Conservation (phyloP, 2,329 filamentous ascomycete genomes). For the Simplicillium aogashimaense region DNA sequence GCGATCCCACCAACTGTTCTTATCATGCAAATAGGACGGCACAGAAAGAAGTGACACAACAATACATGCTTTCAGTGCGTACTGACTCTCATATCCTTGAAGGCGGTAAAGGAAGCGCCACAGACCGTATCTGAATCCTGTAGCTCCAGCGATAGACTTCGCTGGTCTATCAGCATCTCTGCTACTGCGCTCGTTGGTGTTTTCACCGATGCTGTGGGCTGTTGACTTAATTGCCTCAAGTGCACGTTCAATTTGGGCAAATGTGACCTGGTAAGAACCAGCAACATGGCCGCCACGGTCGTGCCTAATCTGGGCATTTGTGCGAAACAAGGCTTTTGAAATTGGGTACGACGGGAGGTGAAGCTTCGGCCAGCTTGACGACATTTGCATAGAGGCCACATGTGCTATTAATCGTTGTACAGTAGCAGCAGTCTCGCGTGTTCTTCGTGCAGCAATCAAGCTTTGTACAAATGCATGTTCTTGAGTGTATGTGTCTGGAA, state of each 20-base stretch:
- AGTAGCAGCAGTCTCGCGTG: constrained; percentile 39
- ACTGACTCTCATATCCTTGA: constrained; percentile 48
- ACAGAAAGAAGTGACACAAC: constrained; percentile 40
- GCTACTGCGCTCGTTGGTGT: background rate
- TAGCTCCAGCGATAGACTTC: constrained; percentile 11
- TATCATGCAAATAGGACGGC: constrained; percentile 38
- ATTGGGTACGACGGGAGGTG: constrained; percentile 44
- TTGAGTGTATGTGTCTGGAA: constrained; percentile 34
- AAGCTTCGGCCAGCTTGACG: constrained; percentile 27
- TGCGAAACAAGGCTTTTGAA: constrained; percentile 40
- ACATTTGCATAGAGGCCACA: constrained; percentile 35
- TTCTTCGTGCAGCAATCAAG: constrained; percentile 44
- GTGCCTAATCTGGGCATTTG: constrained; percentile 47
- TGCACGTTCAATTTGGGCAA: constrained; percentile 30
- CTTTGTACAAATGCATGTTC: constrained; percentile 40
- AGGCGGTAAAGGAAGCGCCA: constrained; percentile 41
- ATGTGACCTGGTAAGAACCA: constrained; percentile 35
- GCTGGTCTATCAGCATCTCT: background rate
- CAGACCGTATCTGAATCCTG: constrained; percentile 31
- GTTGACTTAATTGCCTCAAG: constrained; percentile 30
- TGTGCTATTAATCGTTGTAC: constrained; percentile 36
- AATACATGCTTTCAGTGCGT: constrained; percentile 45
- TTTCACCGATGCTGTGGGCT: constrained; percentile 20
- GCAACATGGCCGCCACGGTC: constrained; percentile 49
- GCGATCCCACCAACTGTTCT: constrained; percentile 41